phyloP scores from a whole-genome alignment of 2,329 filamentous ascomycete species.

The Claviceps lovelessii region DNA sequence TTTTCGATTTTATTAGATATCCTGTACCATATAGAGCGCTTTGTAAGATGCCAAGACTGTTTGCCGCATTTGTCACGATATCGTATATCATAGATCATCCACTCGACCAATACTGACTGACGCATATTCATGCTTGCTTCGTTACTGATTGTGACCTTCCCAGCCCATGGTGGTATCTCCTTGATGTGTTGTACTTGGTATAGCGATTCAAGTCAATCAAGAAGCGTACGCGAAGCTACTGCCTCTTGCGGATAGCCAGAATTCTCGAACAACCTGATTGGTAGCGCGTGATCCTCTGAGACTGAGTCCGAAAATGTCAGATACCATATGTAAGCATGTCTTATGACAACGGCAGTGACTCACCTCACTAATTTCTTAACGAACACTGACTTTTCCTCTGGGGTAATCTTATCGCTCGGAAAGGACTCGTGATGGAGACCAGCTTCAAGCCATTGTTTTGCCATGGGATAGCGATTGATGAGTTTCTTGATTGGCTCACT shows the following conservation, averaged over 20 bases:
- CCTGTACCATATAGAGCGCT: background rate
- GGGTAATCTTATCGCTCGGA: slow-evolving; percentile 43
- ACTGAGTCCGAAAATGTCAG: slow-evolving; percentile 20
- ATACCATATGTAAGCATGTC: background rate
- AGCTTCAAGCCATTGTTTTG: slow-evolving; percentile 48
- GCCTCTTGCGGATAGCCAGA: slow-evolving; percentile 55
- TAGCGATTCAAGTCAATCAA: slow-evolving; percentile 13
- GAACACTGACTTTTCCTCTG: slow-evolving; percentile 47
- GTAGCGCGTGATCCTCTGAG: slow-evolving; percentile 50
- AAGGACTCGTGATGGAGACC: slow-evolving; percentile 42
- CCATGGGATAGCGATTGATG: slow-evolving; percentile 37
- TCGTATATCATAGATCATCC: no score
- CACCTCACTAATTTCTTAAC: slow-evolving; percentile 51
- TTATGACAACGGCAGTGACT: background rate
- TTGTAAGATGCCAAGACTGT: background rate
- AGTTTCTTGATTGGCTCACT: slow-evolving; percentile 59
- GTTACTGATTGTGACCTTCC: background rate
- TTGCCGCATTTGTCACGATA: background rate
- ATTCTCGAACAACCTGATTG: slow-evolving; percentile 54
- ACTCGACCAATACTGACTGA: no score
- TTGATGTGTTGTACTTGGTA: background rate
- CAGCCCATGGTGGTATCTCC: background rate
- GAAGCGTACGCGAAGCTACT: slow-evolving; percentile 48
- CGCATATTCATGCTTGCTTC: background rate
- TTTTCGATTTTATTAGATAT: no score